A percentile compares a stretch with the other conserved stretches of the same genome.
Conservation (phyloP, 2,329 filamentous ascomycete genomes). For the Trichocomaceae sp. region DNA sequence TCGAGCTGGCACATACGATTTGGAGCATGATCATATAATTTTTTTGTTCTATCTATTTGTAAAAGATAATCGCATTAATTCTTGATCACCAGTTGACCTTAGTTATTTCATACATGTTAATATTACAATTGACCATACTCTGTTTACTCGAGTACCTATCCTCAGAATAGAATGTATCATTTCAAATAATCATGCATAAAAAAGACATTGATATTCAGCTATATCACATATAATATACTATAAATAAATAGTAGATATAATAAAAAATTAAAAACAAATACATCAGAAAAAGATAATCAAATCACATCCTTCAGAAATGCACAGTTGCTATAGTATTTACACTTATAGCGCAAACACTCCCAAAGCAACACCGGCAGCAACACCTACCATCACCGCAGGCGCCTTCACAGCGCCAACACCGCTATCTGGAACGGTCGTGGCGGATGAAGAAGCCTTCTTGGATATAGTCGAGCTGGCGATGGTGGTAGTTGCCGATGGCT, state of each 20-base stretch:
- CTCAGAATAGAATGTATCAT: background rate
- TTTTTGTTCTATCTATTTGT: background rate
- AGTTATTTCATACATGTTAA: background rate
- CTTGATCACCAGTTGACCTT: background rate
- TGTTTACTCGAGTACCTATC: no score
- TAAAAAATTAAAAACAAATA: no score
- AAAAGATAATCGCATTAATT: background rate
- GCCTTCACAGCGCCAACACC: constrained; percentile 27
- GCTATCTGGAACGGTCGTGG: constrained; percentile 17
- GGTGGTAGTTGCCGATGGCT: background rate
- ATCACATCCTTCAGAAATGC: background rate
- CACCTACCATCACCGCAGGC: constrained; percentile 31
- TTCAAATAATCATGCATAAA: background rate
- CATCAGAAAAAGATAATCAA: background rate
- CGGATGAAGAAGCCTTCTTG: constrained; percentile 16
- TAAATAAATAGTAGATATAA: no score
- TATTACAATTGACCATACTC: background rate
- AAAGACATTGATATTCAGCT: background rate
- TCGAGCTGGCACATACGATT: background rate
- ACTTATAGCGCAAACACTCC: constrained; percentile 22
- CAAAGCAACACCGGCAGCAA: constrained; percentile 25
- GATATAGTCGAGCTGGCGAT: constrained; percentile 13
- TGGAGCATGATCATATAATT: background rate
- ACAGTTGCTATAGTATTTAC: no score
- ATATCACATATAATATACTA: background rate